These are phyloP conservation scores for Trichoderma reesei DNA, from an alignment of 495 filamentous ascomycete species.

Conservation along the genomic window DNA sequence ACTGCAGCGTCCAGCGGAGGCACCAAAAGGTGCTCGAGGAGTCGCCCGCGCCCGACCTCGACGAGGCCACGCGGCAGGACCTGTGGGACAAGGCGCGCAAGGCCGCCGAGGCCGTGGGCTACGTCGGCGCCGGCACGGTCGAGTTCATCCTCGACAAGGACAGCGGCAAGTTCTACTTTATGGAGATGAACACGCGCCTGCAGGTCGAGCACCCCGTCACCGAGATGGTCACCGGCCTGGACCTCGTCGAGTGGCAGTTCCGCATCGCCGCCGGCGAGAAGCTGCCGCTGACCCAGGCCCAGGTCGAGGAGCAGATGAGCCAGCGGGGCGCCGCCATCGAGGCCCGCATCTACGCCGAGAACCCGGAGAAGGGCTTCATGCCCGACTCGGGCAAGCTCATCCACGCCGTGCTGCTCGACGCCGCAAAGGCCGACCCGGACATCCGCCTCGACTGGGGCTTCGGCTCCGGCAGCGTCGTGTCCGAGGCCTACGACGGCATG, in stretches of 20 bases:
- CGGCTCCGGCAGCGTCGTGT: constrained; percentile 80
- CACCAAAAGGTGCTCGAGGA: constrained; percentile 99
- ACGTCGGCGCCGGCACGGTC: constrained; percentile 92
- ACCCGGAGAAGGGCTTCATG: constrained; percentile 79
- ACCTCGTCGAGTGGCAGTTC: constrained; percentile 95
- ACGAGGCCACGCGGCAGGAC: constrained; percentile 68
- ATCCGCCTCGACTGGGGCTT: constrained; percentile 92
- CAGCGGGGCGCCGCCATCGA: constrained; percentile 80
- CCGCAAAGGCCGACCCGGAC: constrained; percentile 40
- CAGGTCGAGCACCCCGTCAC: constrained; percentile 98
- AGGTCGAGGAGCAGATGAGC: constrained; percentile 69
- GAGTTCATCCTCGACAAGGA: constrained; percentile 99
- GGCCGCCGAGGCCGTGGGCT: constrained; percentile 84
- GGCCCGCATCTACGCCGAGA: constrained; percentile 94
- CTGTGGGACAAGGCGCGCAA: constrained; percentile 89
- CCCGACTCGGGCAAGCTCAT: constrained; percentile 86
- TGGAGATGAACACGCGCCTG: constrained; percentile 98
- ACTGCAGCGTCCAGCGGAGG: constrained; percentile 77
- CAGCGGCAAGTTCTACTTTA: constrained; percentile 89
- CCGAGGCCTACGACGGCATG: constrained; percentile 97
- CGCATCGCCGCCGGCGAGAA: constrained; percentile 78
- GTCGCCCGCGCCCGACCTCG: constrained; percentile 81
- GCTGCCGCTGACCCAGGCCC: constrained; percentile 76
- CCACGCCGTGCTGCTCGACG: constrained; percentile 66
- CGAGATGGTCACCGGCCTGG: constrained; percentile 91